Evolutionary conservation across 2,329 filamentous ascomycete species (phyloP).

Genomic region (Fusarium metavorans): DNA sequence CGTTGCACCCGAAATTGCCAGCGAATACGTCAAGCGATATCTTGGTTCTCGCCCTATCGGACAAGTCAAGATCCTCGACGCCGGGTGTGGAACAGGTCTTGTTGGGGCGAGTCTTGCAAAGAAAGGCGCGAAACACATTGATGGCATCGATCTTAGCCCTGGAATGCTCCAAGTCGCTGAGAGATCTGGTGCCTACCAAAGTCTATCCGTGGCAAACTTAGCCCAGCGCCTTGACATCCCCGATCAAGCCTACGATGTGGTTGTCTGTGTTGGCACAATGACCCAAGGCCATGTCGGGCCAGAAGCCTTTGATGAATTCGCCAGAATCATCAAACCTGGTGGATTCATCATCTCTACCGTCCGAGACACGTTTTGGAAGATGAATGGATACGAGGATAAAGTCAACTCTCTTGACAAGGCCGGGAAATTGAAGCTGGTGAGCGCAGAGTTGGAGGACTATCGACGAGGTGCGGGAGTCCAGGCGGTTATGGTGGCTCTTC

Average conservation of each 20-base stretch:
- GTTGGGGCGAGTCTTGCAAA: constrained; percentile 58
- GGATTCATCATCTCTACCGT: constrained; percentile 62
- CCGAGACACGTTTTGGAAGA: constrained; percentile 59
- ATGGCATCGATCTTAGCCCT: constrained; percentile 62
- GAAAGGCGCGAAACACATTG: constrained; percentile 53
- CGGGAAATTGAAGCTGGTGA: background rate
- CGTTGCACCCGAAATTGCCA: constrained; percentile 53
- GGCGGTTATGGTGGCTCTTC: constrained; percentile 22
- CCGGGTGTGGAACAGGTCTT: constrained; percentile 64
- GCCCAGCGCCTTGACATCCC: constrained; percentile 52
- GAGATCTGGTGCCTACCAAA: constrained; percentile 56
- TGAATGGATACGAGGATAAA: constrained; percentile 56
- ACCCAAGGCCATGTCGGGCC: constrained; percentile 65
- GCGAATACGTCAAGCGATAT: constrained; percentile 40
- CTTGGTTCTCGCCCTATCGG: constrained; percentile 16
- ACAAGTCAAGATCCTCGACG: constrained; percentile 55
- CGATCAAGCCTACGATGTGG: constrained; percentile 57
- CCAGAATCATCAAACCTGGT: constrained; percentile 55
- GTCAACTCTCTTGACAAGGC: constrained; percentile 46
- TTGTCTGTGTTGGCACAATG: constrained; percentile 64
- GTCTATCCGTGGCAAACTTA: constrained; percentile 57
- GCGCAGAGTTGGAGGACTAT: background rate
- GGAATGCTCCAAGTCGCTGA: constrained; percentile 62
- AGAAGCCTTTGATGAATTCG: constrained; percentile 57
- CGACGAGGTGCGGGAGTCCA: constrained; percentile 23